Conservation (phyloP, 768 basidiomycete genomes). For the Pleurotus sapidus region DNA sequence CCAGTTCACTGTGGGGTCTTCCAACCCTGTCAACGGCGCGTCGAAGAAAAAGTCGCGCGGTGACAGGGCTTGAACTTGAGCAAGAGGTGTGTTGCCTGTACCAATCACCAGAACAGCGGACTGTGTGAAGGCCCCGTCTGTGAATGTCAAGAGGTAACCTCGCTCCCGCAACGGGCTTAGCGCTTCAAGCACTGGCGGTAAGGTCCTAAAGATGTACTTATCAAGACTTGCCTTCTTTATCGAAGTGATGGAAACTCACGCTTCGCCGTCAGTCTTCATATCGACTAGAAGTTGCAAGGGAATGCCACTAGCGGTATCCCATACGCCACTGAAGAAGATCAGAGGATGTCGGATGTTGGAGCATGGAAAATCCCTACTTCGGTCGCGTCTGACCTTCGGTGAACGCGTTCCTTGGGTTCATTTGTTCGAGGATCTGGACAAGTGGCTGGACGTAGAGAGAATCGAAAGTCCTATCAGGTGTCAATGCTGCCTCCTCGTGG, state of each 20-base stretch:
- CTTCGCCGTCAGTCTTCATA: constrained; percentile 48
- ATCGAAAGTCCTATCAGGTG: constrained; percentile 39
- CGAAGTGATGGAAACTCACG: constrained; percentile 24
- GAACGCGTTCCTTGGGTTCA: constrained; percentile 42
- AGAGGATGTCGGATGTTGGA: not conserved
- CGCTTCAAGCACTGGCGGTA: constrained; percentile 41
- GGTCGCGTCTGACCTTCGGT: constrained; percentile 34
- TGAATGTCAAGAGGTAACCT: constrained; percentile 44
- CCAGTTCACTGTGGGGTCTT: constrained; percentile 35
- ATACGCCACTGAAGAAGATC: constrained; percentile 39
- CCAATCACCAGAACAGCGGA: constrained; percentile 43
- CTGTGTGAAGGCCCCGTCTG: constrained; percentile 32
- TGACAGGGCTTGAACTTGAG: constrained; percentile 38
- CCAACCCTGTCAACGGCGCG: constrained; percentile 42
- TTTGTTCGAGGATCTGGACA: constrained; percentile 32
- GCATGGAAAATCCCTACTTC: constrained; percentile 29
- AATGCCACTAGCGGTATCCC: constrained; percentile 38
- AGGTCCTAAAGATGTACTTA: constrained; percentile 26
- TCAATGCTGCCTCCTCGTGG: constrained; percentile 41
- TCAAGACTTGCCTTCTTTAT: not conserved
- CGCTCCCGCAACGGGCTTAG: constrained; percentile 41
- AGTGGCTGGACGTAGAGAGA: constrained; percentile 48
- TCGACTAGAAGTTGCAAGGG: constrained; percentile 49
- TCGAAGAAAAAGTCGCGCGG: constrained; percentile 52
- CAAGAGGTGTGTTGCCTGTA: constrained; percentile 50